Conservation (phyloP, 768 basidiomycete species). For the Roridomyces roridus region DNA sequence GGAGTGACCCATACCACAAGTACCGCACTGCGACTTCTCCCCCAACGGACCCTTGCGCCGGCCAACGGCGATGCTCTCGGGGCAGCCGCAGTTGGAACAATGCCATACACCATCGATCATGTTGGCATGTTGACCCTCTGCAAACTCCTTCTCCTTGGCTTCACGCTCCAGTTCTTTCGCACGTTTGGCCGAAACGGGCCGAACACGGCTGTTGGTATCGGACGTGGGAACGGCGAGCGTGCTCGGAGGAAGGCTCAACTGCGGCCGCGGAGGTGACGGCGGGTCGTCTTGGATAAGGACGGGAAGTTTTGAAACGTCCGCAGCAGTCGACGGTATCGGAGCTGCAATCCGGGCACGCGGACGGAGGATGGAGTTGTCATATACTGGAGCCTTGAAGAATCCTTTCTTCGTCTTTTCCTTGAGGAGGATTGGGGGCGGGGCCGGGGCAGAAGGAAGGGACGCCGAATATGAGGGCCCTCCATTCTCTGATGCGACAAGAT, state of each 20-base stretch:
- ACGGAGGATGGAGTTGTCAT: slow-evolving; percentile 58
- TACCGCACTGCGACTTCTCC: slow-evolving; percentile 88
- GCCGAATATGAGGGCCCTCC: slow-evolving; percentile 63
- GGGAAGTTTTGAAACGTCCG: slow-evolving; percentile 61
- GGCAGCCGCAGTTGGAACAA: slow-evolving; percentile 94
- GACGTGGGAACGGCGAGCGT: slow-evolving; percentile 36
- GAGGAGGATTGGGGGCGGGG: slow-evolving; percentile 43
- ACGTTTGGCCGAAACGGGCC: slow-evolving; percentile 62
- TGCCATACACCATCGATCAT: slow-evolving; percentile 90
- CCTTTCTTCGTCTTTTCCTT: slow-evolving; percentile 78
- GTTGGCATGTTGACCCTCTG: slow-evolving; percentile 83
- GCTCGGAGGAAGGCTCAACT: slow-evolving; percentile 1
- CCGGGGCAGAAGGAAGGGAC: slow-evolving; percentile 44
- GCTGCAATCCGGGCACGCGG: slow-evolving; percentile 65
- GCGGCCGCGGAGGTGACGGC: slow-evolving; percentile 43
- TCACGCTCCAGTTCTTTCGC: slow-evolving; percentile 80
- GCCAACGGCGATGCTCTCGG: slow-evolving; percentile 84
- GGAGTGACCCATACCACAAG: slow-evolving; percentile 73
- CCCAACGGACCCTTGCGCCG: slow-evolving; percentile 90
- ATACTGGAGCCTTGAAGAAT: slow-evolving; percentile 74
- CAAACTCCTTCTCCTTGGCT: slow-evolving; percentile 84
- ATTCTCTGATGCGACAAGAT: slow-evolving; percentile 92
- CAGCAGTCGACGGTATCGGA: slow-evolving; percentile 72
- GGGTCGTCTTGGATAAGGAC: slow-evolving; percentile 69
- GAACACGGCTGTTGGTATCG: slow-evolving; percentile 50